These are phyloP conservation scores for Chalciporus pseudorubinellus DNA, from an alignment of 768 basidiomycete genomes.

Conservation along the genomic window DNA sequence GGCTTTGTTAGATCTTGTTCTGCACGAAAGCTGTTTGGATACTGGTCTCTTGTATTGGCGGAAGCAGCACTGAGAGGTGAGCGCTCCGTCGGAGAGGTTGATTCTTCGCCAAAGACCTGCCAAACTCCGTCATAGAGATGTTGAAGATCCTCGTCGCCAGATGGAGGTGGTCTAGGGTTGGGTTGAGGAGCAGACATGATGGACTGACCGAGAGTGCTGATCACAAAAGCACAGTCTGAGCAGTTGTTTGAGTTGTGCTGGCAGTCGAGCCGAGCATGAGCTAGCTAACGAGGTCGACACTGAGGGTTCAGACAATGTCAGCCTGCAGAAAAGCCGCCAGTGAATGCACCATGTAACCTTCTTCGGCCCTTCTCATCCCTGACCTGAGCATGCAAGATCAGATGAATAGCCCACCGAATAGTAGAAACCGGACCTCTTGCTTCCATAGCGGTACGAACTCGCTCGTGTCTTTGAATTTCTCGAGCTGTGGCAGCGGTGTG, in stretches of 20 bases:
- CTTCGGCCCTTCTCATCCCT: constrained; percentile 91
- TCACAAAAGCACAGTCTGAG: neutral
- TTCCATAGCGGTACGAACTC: constrained; percentile 99
- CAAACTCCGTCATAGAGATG: constrained; percentile 75
- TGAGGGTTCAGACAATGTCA: constrained; percentile 2
- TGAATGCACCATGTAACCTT: constrained; percentile 96
- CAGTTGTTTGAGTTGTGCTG: neutral
- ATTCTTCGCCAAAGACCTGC: constrained; percentile 58
- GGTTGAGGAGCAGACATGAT: constrained; percentile 38
- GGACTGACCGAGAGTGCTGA: constrained; percentile 8
- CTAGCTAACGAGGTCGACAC: neutral
- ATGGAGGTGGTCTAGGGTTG: constrained; percentile 37
- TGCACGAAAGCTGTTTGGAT: constrained; percentile 18
- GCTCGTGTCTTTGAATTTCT: constrained; percentile 86
- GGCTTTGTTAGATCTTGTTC: constrained; percentile 16
- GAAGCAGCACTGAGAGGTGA: constrained; percentile 17
- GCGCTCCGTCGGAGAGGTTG: constrained; percentile 31
- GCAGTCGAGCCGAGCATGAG: neutral
- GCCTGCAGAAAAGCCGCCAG: constrained; percentile 96
- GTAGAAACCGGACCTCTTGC: constrained; percentile 70
- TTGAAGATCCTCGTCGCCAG: constrained; percentile 70
- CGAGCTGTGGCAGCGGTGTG: constrained; percentile 91
- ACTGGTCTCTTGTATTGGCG: constrained; percentile 19
- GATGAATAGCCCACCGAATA: constrained; percentile 19
- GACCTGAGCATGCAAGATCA: constrained; percentile 48